phyloP scores from a whole-genome alignment of 2,329 filamentous ascomycete genomes.

The Alternaria angustiovoidea region DNA sequence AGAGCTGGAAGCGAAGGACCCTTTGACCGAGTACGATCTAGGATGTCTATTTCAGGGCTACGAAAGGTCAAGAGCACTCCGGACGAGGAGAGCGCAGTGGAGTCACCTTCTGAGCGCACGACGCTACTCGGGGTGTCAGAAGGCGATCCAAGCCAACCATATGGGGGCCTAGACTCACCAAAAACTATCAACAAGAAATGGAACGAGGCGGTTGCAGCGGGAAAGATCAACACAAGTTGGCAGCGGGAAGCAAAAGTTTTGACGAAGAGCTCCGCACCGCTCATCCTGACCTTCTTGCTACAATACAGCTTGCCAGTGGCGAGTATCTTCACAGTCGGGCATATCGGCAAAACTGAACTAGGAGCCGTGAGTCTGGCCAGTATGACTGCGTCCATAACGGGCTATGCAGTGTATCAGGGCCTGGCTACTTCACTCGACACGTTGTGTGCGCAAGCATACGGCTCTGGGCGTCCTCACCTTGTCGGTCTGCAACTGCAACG shows the following conservation, averaged over 20 bases:
- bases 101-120: slow-evolving; percentile 55
- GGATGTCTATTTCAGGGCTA: slow-evolving; percentile 41
- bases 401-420: slow-evolving; percentile 62
- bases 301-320: slow-evolving; percentile 59
- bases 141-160: slow-evolving; percentile 49
- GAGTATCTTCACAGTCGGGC: slow-evolving; percentile 59
- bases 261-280: slow-evolving; percentile 56
- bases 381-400: slow-evolving; percentile 61
- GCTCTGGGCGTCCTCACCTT: slow-evolving; percentile 86
- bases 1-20: slow-evolving; percentile 45
- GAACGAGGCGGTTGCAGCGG: slow-evolving; percentile 79
- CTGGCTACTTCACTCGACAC: slow-evolving; percentile 91
- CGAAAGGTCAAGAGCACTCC: slow-evolving; percentile 39
- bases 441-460: slow-evolving; percentile 91
- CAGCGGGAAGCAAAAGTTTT: slow-evolving; percentile 87
- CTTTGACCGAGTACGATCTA: slow-evolving; percentile 35
- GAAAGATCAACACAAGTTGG: slow-evolving; percentile 89
- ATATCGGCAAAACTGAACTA: slow-evolving; percentile 58
- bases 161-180: slow-evolving; percentile 59
- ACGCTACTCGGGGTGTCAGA: slow-evolving; percentile 55
- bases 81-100: slow-evolving; percentile 43
- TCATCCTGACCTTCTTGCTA: slow-evolving; percentile 59
- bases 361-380: slow-evolving; percentile 58
- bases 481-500: slow-evolving; percentile 85
- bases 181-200: slow-evolving; percentile 54